A percentile compares a stretch with the other conserved stretches of the same genome.
Evolutionary conservation across 2,329 filamentous ascomycete species (phyloP).

Genomic region (Pyrenochaeta sp.): DNA sequence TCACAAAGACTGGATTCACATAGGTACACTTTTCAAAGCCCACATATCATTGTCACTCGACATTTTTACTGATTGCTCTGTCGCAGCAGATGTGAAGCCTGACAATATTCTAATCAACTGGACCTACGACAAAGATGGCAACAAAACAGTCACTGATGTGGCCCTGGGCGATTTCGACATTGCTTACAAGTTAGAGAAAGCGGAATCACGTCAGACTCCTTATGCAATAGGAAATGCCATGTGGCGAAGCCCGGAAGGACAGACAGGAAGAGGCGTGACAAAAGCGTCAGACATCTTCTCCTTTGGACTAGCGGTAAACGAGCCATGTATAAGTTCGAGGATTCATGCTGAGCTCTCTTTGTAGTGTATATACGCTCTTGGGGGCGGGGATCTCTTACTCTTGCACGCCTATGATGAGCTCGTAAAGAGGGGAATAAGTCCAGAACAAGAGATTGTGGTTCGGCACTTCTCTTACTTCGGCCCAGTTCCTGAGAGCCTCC

Average conservation of each 20-base stretch:
- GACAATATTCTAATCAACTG: constrained; percentile 51
- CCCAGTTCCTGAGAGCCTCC: constrained; percentile 35
- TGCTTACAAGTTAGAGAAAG: constrained; percentile 40
- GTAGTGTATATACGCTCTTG: constrained; percentile 49
- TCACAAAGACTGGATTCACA: constrained; percentile 46
- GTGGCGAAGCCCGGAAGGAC: constrained; percentile 52
- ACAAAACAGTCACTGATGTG: constrained; percentile 41
- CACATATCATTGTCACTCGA: constrained; percentile 12
- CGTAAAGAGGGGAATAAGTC: constrained; percentile 30
- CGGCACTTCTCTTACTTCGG: constrained; percentile 48
- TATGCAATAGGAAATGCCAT: constrained; percentile 49
- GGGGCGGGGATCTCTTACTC: constrained; percentile 39
- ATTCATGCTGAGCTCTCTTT: too few relatives aligned
- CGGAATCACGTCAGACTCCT: constrained; percentile 29
- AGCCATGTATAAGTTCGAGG: too few relatives aligned
- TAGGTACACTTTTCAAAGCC: constrained; percentile 34
- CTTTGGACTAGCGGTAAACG: constrained; percentile 49
- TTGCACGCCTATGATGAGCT: constrained; percentile 43
- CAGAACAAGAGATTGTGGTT: constrained; percentile 44
- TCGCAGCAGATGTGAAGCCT: constrained; percentile 49
- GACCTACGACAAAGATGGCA: constrained; percentile 41
- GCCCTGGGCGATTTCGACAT: constrained; percentile 50
- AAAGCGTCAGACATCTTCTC: constrained; percentile 51
- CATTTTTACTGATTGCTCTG: constrained; percentile 26
- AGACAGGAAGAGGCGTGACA: constrained; percentile 42